A percentile compares a stretch with the other conserved stretches of the same genome.
These are phyloP conservation scores for Apium graveolens DNA, from an alignment of 129 eudicot species.

Conservation along the genomic window DNA sequence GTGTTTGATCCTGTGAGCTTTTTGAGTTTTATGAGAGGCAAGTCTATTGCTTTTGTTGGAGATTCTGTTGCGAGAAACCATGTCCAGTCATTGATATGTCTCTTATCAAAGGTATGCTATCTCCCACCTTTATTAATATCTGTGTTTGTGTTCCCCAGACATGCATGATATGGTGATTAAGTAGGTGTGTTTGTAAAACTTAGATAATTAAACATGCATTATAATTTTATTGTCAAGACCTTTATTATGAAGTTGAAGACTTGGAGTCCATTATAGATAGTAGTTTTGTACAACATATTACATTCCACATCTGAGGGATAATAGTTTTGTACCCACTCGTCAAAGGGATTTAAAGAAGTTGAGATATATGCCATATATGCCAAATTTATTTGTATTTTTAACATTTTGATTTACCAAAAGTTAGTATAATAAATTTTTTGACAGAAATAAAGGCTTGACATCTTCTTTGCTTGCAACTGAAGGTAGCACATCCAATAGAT, in stretches of 20 bases:
- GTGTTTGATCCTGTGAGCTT: constrained; percentile 53
- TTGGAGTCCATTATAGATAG: no score
- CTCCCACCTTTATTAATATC: not conserved
- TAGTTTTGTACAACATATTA: no score
- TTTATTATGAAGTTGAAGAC: not conserved
- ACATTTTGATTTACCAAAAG: not conserved
- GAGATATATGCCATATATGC: not conserved
- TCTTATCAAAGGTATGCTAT: constrained; percentile 54
- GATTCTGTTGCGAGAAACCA: constrained; percentile 81
- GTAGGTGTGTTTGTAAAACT: not conserved
- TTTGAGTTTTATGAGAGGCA: constrained; percentile 51
- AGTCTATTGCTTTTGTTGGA: constrained; percentile 70
- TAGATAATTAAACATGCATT: no score
- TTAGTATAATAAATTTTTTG: not conserved
- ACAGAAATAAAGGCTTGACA: not conserved
- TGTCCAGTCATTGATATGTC: constrained; percentile 69
- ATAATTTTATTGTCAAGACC: no score
- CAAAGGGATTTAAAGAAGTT: not conserved
- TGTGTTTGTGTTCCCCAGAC: not conserved
- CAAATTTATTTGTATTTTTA: no score
- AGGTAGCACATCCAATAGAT: constrained; percentile 57
- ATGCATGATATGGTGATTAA: not conserved
- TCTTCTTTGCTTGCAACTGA: constrained; percentile 6
- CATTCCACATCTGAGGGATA: no score
- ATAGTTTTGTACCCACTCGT: no score